Evolutionary conservation across 495 filamentous ascomycete species (phyloP).

Genomic region (Glonium stellatum): DNA sequence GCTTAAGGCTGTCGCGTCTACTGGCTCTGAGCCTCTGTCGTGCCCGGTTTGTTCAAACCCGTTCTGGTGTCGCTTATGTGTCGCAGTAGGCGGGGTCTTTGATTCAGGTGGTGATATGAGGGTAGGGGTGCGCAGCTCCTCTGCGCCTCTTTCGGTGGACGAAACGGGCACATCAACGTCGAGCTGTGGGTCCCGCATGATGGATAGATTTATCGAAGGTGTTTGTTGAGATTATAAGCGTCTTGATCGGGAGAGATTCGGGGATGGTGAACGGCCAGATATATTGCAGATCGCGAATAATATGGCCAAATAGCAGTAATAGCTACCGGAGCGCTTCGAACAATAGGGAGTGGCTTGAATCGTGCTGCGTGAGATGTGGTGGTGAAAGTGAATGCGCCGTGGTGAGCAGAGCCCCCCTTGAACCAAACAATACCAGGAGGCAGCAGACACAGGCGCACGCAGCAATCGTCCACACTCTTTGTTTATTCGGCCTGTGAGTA

Average conservation of each 20-base stretch:
- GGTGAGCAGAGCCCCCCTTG: background rate
- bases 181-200: constrained; percentile 5
- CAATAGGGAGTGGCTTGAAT: background rate
- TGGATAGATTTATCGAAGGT: background rate
- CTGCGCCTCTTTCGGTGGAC: constrained; percentile 5
- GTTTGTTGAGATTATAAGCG: background rate
- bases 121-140: constrained; percentile 28
- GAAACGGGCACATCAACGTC: constrained; percentile 5
- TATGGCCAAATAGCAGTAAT: background rate
- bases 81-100: constrained; percentile 41
- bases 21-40: constrained; percentile 46
- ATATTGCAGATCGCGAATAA: background rate
- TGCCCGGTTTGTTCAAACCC: constrained; percentile 26
- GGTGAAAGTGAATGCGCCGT: background rate
- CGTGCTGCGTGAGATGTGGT: background rate
- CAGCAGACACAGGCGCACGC: background rate
- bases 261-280: background rate
- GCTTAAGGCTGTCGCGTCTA: constrained; percentile 55
- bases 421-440: background rate
- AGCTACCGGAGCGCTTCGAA: background rate
- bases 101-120: constrained; percentile 39
- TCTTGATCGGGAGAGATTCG: background rate
- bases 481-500: background rate
- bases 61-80: constrained; percentile 37
- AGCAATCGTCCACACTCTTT: background rate